Evolutionary conservation across 176 grass and related monocot species (phyloP).

Genomic region (Thalia dealbata): DNA sequence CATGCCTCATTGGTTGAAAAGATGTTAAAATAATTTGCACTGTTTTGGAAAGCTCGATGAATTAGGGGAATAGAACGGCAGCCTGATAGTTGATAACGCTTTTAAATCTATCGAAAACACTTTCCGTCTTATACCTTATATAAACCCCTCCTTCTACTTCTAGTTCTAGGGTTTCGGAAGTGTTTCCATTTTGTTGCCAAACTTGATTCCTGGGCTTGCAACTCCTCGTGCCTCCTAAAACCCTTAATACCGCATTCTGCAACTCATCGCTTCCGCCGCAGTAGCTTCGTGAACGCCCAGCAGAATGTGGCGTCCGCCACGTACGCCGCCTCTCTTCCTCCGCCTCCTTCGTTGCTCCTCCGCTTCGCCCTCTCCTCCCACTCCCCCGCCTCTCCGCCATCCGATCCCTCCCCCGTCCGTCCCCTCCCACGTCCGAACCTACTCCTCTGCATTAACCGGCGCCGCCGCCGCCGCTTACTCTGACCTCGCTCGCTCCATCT

Average conservation of each 20-base stretch:
- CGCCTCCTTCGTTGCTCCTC: conserved; percentile 37
- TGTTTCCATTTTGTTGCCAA: not conserved
- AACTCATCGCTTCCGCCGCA: not conserved
- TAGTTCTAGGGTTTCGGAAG: not conserved
- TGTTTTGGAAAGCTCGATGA: too few relatives aligned
- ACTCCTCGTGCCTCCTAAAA: not conserved
- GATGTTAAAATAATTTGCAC: too few relatives aligned
- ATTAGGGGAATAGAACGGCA: too few relatives aligned
- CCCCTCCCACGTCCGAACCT: not conserved
- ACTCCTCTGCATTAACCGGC: conserved; percentile 8
- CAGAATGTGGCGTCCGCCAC: conserved; percentile 9
- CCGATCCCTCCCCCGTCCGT: not conserved
- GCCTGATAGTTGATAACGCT: too few relatives aligned
- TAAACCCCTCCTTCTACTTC: too few relatives aligned
- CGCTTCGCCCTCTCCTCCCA: conserved; percentile 8
- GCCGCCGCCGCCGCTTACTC: not conserved
- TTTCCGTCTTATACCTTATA: not conserved
- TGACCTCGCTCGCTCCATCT: conserved; percentile 32
- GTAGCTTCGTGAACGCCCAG: not conserved
- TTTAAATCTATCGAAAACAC: not conserved
- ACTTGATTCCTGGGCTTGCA: too few relatives aligned
- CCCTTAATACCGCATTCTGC: not conserved
- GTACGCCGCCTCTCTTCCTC: not conserved
- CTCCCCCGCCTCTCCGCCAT: not conserved
- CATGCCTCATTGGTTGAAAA: too few relatives aligned